These are phyloP conservation scores for Leccinum variicolor DNA, from an alignment of 768 basidiomycete genomes.

Conservation along the genomic window DNA sequence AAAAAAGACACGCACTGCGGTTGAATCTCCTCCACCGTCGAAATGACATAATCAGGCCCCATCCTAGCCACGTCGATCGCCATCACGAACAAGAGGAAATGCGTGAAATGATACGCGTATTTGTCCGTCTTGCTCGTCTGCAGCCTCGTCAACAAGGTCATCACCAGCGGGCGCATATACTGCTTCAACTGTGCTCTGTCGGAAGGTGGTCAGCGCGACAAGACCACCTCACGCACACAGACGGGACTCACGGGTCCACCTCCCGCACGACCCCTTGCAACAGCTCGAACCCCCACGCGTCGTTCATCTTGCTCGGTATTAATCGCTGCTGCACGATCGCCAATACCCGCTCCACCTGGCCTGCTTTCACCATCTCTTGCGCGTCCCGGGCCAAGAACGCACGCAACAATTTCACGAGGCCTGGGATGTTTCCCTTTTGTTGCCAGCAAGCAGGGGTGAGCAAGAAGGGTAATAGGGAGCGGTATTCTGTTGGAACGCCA, in stretches of 20 bases:
- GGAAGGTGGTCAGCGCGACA: neutral
- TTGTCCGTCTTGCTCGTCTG: conserved; percentile 88
- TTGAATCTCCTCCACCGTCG: conserved; percentile 81
- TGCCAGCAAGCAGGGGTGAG: conserved; percentile 87
- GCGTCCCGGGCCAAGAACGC: conserved; percentile 79
- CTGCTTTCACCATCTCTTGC: conserved; percentile 58
- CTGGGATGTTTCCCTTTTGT: conserved; percentile 92
- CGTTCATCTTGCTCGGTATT: conserved; percentile 83
- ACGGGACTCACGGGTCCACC: conserved; percentile 66
- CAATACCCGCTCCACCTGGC: conserved; percentile 74
- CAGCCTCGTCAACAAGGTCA: conserved; percentile 81
- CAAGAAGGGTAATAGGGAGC: conserved; percentile 73
- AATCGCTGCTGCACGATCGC: conserved; percentile 90
- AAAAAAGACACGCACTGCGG: conserved; percentile 48
- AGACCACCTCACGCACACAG: neutral
- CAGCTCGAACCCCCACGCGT: conserved; percentile 89
- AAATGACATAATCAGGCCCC: conserved; percentile 75
- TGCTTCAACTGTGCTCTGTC: conserved; percentile 59
- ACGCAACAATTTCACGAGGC: conserved; percentile 82
- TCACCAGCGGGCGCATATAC: conserved; percentile 70
- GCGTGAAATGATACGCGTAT: conserved; percentile 77
- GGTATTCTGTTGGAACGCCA: conserved; percentile 73
- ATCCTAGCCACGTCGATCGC: conserved; percentile 73
- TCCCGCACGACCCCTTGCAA: conserved; percentile 71
- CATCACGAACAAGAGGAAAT: conserved; percentile 73